These are phyloP conservation scores for Penicillium sp. DNA, from an alignment of 2,329 filamentous ascomycete genomes.

Conservation along the genomic window DNA sequence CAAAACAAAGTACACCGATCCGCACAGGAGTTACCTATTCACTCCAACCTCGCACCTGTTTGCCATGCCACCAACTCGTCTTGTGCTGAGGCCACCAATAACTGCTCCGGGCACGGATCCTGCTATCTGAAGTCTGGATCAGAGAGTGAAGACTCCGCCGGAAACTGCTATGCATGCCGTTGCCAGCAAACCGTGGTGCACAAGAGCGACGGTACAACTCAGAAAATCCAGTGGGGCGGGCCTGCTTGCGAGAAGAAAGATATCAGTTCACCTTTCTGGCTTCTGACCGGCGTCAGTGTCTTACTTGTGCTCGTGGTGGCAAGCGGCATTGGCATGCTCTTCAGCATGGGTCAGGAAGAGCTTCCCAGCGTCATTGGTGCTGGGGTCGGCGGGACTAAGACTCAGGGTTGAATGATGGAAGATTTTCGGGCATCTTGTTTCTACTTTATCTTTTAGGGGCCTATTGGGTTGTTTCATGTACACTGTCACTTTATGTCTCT, in stretches of 20 bases:
- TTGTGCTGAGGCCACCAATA: constrained; percentile 65
- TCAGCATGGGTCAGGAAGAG: constrained; percentile 76
- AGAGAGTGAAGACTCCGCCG: constrained; percentile 30
- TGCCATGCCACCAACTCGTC: constrained; percentile 68
- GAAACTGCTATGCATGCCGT: constrained; percentile 69
- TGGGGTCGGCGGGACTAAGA: constrained; percentile 68
- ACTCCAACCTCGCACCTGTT: constrained; percentile 54
- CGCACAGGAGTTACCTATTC: constrained; percentile 23
- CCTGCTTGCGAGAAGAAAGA: constrained; percentile 86
- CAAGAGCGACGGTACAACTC: constrained; percentile 46
- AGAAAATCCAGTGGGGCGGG: constrained; percentile 74
- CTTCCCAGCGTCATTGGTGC: constrained; percentile 94
- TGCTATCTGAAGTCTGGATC: constrained; percentile 63
- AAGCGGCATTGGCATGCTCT: constrained; percentile 71
- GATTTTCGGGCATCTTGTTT: not conserved
- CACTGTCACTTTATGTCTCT: not conserved
- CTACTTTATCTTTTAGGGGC: not conserved
- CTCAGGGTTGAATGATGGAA: constrained; percentile 34
- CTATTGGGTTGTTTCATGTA: not conserved
- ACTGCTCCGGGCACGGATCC: constrained; percentile 74
- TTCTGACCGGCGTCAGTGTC: constrained; percentile 71
- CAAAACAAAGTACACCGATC: constrained; percentile 15
- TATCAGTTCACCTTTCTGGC: constrained; percentile 80
- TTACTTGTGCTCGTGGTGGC: constrained; percentile 61
- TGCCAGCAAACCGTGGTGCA: constrained; percentile 58